These are phyloP conservation scores for Pseudopithomyces chartarum DNA, from an alignment of 2,329 filamentous ascomycete genomes.

Conservation along the genomic window DNA sequence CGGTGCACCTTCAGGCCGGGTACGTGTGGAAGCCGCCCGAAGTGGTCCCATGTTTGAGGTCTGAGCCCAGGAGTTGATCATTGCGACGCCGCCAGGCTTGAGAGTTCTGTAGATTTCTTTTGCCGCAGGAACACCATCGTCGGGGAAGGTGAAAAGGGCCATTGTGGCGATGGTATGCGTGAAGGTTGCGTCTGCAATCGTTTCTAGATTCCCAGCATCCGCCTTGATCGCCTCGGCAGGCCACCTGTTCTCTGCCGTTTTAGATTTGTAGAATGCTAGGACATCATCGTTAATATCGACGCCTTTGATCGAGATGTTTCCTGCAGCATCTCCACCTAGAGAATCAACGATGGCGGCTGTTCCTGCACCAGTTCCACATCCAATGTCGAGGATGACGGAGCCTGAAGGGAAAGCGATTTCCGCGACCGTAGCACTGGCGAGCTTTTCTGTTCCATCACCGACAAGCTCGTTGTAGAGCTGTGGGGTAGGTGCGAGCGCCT, in stretches of 20 bases:
- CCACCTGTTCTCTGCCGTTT: neutral
- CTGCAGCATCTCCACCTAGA: neutral
- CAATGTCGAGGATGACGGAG: conserved; percentile 13
- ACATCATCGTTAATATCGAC: conserved; percentile 11
- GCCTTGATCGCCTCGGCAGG: conserved; percentile 12
- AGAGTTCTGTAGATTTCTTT: conserved; percentile 21
- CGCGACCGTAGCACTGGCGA: conserved; percentile 9
- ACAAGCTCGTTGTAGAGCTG: conserved; percentile 16
- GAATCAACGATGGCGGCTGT: conserved; percentile 7
- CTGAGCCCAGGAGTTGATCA: conserved; percentile 15
- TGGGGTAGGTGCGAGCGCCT: conserved; percentile 11
- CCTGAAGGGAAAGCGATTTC: conserved; percentile 6
- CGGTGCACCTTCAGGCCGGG: conserved; percentile 10
- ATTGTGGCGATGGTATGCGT: conserved; percentile 12
- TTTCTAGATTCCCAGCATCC: conserved; percentile 6
- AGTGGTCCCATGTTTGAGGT: conserved; percentile 14
- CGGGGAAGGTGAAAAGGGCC: conserved; percentile 12
- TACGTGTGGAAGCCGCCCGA: conserved; percentile 5
- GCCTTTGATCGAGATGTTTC: conserved; percentile 6
- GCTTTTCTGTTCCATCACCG: conserved; percentile 15
- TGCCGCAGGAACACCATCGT: conserved; percentile 17
- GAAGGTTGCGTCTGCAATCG: conserved; percentile 12
- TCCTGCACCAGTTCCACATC: conserved; percentile 18
- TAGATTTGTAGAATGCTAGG: conserved; percentile 8
- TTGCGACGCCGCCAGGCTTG: conserved; percentile 13